Evolutionary conservation across 768 basidiomycete species (phyloP), one percentile per base, ranked within the genome.

Genomic region (Podaxis mareebaensis): DNA sequence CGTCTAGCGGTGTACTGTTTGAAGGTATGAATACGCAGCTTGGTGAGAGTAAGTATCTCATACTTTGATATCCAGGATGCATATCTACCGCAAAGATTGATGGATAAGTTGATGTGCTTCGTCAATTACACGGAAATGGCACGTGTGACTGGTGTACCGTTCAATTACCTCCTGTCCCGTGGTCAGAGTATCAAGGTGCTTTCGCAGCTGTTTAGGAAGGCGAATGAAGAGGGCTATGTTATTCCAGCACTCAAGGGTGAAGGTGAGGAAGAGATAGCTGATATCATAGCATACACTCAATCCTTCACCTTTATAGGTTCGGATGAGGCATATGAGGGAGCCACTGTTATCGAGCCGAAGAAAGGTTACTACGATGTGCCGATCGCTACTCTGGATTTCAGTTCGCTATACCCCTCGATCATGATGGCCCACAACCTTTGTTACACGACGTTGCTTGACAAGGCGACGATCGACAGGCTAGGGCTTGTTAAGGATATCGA

Each of bases 371-470:
- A 99, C 72, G 94, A 97, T 71, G 85, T 88, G 0, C 97, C 97
- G 1, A 98, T 99, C 70, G 96, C 97, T 12, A 99, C 97, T 0
- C 85, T 99, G 53, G 97, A 99, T 83, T 99, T 99, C 78, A 95
- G 94, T 63, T 98, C 96, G 1, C 83, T 99, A 65, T 99, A 99
- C 75, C 97, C 97, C 3, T 99, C 97, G 0, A 99, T 99, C 77
- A 99, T 99, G 97, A 98, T 98, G 96, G 97, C 96, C 2, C 97
- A 99, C 76, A 99, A 99, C 72, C 79, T 99, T 0, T 99, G 97
- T 74, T 99, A 99, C 72, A 98, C 97, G 0, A 98, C 97, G 0
- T 81, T 99, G n/a, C 74, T 98, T 40, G 93, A 97, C 65, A 91
- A 87, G 72, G 49, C 63, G 4, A 91, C 90, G 0, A 89, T 96